Base-by-base conservation (phyloP, 768 basidiomycete species). In the Suillus weaverae region DNA sequence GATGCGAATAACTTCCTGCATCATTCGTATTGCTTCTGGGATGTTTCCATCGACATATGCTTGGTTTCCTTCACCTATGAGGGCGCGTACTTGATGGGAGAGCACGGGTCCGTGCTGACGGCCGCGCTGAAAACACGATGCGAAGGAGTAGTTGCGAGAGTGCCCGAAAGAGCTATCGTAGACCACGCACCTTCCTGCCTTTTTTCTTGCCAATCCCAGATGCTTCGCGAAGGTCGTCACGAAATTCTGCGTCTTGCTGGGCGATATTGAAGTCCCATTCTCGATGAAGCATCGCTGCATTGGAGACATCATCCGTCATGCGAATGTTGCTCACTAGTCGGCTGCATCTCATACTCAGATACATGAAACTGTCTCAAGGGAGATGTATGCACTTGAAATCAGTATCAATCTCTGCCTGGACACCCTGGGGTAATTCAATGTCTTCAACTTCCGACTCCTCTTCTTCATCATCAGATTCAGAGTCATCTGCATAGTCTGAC, bases 1-100 rank as follows among this genome's bases (percentile, higher is more conserved):
- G 63, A 95, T 93, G 10, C 94, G 87, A 62, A 99, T 94, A 68
- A 97, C 92, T 72, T 99, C 94, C 72, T 90, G 89, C 86, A 95
- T 92, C 32, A 89, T 83, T 22, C 87, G 85, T 41, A 94, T 87
- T 1, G 94, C 89, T 68, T 89, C 83, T 3, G 81, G 77, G 10
- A 88, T 78, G 62, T 93, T 77, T 65, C 80, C 85, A 70, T 90
- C 86, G 59, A 96, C 86, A 74, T 93, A 97, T 3, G 91, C 90
- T 70, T 91, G 87, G 72, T 95, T 96, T 26, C 92, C 96, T 62
- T 90, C 87, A 33, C 94, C 94, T 60, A 98, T 87, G 20, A 97
- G 79, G 1, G 85, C 80, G 60, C 84, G 84, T 14, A 91, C 90
- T 76, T 92, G 87, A 41, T 85, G 87, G 1, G 91, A 92, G 16